A percentile compares a stretch with the other conserved stretches of the same genome.
Evolutionary conservation across 768 basidiomycete genomes (phyloP).

Genomic region (Steccherinum ochraceum): DNA sequence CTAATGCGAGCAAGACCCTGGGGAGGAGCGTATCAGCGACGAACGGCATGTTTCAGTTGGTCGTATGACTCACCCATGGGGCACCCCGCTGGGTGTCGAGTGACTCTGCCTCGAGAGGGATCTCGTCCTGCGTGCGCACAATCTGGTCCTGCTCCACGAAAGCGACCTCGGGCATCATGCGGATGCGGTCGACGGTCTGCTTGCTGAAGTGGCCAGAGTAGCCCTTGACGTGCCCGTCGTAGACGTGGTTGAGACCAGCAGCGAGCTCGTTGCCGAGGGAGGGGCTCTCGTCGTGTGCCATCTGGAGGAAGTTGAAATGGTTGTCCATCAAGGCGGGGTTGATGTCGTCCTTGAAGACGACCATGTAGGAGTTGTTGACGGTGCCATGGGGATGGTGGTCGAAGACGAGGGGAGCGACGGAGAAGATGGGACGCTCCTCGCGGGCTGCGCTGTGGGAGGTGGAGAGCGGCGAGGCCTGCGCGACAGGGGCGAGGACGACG

Average conservation of each 20-base stretch:
- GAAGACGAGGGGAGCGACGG: conserved; percentile 55
- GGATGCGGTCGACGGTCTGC: conserved; percentile 64
- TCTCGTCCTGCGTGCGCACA: conserved; percentile 56
- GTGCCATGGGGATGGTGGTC: conserved; percentile 61
- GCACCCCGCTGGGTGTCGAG: conserved; percentile 52
- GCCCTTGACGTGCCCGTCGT: conserved; percentile 64
- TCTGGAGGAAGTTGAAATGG: conserved; percentile 74
- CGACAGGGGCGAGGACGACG: conserved; percentile 12
- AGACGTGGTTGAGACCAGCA: conserved; percentile 68
- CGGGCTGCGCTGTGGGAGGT: conserved; percentile 24
- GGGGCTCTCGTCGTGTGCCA: conserved; percentile 49
- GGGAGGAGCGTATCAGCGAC: neutral
- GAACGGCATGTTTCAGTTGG: neutral
- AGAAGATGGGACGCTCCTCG: conserved; percentile 36
- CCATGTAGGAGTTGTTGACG: conserved; percentile 91
- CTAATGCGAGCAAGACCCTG: conserved; percentile 95
- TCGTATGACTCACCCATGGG: conserved; percentile 66
- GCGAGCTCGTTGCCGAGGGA: conserved; percentile 39
- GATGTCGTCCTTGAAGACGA: conserved; percentile 75
- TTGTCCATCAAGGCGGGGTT: conserved; percentile 53
- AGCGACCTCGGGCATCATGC: conserved; percentile 82
- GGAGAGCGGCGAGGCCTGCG: conserved; percentile 36
- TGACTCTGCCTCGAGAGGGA: conserved; percentile 9
- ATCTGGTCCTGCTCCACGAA: conserved; percentile 93
- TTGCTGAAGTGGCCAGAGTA: conserved; percentile 79